These are phyloP conservation scores for Arachis hypogaea DNA, from an alignment of 306 rosid species.

Conservation along the genomic window DNA sequence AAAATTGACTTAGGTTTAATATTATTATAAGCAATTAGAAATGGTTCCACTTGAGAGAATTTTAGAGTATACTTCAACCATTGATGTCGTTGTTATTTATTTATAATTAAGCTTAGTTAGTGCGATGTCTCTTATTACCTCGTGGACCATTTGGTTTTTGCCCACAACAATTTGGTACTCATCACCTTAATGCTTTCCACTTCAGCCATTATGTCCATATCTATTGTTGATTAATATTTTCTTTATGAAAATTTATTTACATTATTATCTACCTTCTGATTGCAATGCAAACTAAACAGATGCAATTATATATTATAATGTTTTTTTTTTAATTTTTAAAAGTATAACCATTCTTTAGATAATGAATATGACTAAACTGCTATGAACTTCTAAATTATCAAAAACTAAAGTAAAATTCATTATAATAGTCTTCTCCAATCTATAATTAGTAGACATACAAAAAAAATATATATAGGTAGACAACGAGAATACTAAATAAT, in stretches of 20 bases:
- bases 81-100: slow-evolving; percentile 6
- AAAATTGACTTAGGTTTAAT: slow-evolving; percentile 38
- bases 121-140: slow-evolving; percentile 42
- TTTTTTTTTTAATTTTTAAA: too few species aligned
- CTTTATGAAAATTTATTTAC: neutral
- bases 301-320: neutral
- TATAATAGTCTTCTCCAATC: too few species aligned
- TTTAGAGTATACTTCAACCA: slow-evolving; percentile 32
- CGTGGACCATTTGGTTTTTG: slow-evolving; percentile 37
- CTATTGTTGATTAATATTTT: slow-evolving; percentile 20
- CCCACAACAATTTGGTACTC: slow-evolving; percentile 28
- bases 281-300: neutral
- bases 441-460: too few species aligned
- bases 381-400: neutral
- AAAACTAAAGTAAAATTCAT: too few species aligned
- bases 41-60: slow-evolving; percentile 35
- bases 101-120: slow-evolving; percentile 29
- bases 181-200: slow-evolving; percentile 49
- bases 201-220: slow-evolving; percentile 36
- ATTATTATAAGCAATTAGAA: slow-evolving; percentile 27
- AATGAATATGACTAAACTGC: neutral
- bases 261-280: neutral
- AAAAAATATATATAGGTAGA: too few species aligned
- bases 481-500: too few species aligned
- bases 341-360: neutral